phyloP scores from a whole-genome alignment of 2,329 filamentous ascomycete species.

The Nemania serpens region DNA sequence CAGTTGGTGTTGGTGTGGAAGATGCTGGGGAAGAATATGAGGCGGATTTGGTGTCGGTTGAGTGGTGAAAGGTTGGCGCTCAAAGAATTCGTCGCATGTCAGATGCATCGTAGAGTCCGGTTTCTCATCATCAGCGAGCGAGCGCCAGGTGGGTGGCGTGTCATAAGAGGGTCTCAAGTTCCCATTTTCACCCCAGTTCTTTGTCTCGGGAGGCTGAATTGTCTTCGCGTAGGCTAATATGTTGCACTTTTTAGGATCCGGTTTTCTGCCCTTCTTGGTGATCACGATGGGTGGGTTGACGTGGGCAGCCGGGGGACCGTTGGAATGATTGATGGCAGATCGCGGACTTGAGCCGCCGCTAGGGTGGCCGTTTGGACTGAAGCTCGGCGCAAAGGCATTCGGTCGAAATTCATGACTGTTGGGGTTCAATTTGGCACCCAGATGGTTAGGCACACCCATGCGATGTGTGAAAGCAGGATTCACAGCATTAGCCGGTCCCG shows the following conservation, averaged over 20 bases:
- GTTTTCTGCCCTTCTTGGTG: conserved; percentile 71
- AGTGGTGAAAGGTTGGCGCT: conserved; percentile 64
- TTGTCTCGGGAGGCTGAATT: conserved; percentile 55
- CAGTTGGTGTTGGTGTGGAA: conserved; percentile 82
- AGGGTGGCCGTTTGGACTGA: conserved; percentile 72
- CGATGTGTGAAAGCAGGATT: conserved; percentile 60
- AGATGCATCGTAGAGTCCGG: conserved; percentile 64
- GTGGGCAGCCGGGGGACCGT: conserved; percentile 43
- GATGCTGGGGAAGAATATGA: conserved; percentile 68
- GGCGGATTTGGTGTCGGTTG: conserved; percentile 71
- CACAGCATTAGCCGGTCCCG: conserved; percentile 67
- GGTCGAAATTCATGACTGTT: conserved; percentile 82
- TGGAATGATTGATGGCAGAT: conserved; percentile 59
- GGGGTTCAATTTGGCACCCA: conserved; percentile 64
- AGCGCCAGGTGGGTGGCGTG: conserved; percentile 84
- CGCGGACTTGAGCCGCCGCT: conserved; percentile 75
- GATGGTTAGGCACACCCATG: conserved; percentile 55
- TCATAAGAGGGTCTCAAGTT: conserved; percentile 85
- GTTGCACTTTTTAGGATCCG: conserved; percentile 71
- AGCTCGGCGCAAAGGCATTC: conserved; percentile 77
- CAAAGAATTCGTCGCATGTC: conserved; percentile 81
- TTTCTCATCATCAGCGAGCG: conserved; percentile 72
- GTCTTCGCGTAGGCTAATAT: conserved; percentile 61
- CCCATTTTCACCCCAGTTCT: conserved; percentile 74
- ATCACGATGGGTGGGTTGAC: conserved; percentile 54